phyloP scores from a whole-genome alignment of 805 yeast species.

The Teunomyces stri region DNA sequence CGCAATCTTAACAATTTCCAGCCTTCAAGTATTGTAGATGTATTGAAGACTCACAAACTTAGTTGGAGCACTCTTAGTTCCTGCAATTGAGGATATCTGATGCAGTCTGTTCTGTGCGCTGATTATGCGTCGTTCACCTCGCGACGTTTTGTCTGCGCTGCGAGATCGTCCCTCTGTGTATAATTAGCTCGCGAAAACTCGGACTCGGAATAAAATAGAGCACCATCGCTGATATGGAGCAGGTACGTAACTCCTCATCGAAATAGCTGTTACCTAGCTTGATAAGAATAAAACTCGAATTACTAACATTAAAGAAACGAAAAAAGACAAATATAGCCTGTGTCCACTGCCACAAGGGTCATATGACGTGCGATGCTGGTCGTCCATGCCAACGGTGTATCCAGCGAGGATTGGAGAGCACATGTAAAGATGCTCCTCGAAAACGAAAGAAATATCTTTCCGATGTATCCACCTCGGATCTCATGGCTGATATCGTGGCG shows the following conservation, averaged over 20 bases:
- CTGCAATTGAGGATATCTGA: no score
- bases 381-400: conserved; percentile 84
- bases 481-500: background rate
- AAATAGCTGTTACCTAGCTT: no score
- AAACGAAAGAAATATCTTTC: conserved; percentile 78
- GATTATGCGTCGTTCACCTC: background rate
- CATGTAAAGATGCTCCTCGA: conserved; percentile 89
- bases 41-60: no score
- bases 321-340: conserved; percentile 86
- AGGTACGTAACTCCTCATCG: background rate
- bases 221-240: background rate
- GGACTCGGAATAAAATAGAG: background rate
- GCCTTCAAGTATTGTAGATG: no score
- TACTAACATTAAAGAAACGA: conserved; percentile 26
- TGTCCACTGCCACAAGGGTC: conserved; percentile 85
- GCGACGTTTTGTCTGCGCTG: background rate
- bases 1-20: no score
- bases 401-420: conserved; percentile 58
- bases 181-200: conserved; percentile 1
- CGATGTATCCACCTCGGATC: conserved; percentile 47
- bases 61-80: no score
- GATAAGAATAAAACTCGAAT: background rate
- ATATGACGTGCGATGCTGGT: conserved; percentile 83
- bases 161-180: background rate
- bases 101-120: background rate